A percentile compares a stretch with the other conserved stretches of the same genome.
These are phyloP conservation scores for Exophiala lecanii-corni DNA, from an alignment of 2,329 filamentous ascomycete genomes.

Conservation along the genomic window DNA sequence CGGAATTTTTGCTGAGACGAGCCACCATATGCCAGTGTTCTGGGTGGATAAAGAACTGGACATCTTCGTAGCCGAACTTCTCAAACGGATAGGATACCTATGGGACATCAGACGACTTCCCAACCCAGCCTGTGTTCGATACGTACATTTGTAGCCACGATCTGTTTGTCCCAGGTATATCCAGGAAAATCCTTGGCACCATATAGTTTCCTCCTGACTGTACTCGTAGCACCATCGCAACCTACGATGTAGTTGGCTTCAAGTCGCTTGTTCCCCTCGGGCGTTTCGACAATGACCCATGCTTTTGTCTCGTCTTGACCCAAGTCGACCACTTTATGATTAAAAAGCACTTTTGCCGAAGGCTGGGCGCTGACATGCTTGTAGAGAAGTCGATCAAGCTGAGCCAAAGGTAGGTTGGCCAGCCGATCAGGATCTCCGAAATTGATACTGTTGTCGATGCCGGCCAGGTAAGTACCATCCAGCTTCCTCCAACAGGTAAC, in stretches of 20 bases:
- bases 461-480: conserved; percentile 33
- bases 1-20: conserved; percentile 49
- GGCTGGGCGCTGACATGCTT: conserved; percentile 34
- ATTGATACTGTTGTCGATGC: conserved; percentile 19
- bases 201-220: conserved; percentile 25
- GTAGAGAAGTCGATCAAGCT: conserved; percentile 41
- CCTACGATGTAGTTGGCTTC: conserved; percentile 40
- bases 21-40: conserved; percentile 61
- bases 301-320: conserved; percentile 23
- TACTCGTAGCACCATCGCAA: conserved; percentile 33
- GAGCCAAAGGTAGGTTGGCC: conserved; percentile 42
- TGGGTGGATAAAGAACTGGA: conserved; percentile 55
- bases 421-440: conserved; percentile 33
- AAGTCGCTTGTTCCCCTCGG: conserved; percentile 28
- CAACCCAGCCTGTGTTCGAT: too few species aligned
- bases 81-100: conserved; percentile 22
- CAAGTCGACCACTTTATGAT: conserved; percentile 34
- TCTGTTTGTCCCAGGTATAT: conserved; percentile 24
- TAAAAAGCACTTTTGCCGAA: conserved; percentile 40
- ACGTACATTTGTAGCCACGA: conserved; percentile 25
- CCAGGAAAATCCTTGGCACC: conserved; percentile 21
- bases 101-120: too few species aligned
- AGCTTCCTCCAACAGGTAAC: conserved; percentile 44
- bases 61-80: conserved; percentile 24
- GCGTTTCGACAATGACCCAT: conserved; percentile 21